Evolutionary conservation across 192 early-diverging fungal genomes (phyloP), one percentile per base, ranked within the genome.

Genomic region (Tieghemiomyces parasiticus): DNA sequence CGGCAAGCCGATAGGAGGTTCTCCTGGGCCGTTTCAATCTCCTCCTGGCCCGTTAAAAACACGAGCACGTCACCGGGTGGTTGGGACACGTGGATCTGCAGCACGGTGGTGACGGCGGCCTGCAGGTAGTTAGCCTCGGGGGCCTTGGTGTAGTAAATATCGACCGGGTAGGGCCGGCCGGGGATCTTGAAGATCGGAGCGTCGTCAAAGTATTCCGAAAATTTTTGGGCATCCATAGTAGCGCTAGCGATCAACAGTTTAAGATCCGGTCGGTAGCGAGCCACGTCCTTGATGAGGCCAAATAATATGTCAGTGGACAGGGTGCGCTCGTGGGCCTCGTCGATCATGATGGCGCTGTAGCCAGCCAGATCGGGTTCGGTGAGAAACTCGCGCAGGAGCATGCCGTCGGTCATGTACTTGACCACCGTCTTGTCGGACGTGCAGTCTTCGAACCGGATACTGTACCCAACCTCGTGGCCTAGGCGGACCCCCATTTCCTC

Each of bases 371-470:
- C 91, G 0, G 95, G 93, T 65, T 95, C 93, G 4, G 91, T 92
- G 78, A 99, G 80, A 61, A 95, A 99, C 70, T 99, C 96, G 49
- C 96, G 80, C 24, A 99, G 80, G 25, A 99, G 74, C 88, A 95
- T 90, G 54, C 96, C 96, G 68, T 97, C 96, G 0, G 96, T 99
- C 96, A 99, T 97, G 62, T 97, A 97, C 66, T 97, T 96, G 53
- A 99, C 75, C 22, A 86, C 69, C 0, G 96, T 99, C 70, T 91
- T 92, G 29, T 97, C 93, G 1, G 82, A 81, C 4, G 96, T 97
- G 65, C 90, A 93, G 71, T 99, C 96, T 67, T 99, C 96, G 64
- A 99, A 99, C 22, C 96, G 83, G 61, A 99, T 97, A 6, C 91
- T 85, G 62, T 99, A 99, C 6, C 96, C 96, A 50, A 99, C 93